Percentiles rank a stretch among this genome's conserved stretches.
phyloP scores from a whole-genome alignment of 2,329 filamentous ascomycete species.

The Clonostachys rosea region DNA sequence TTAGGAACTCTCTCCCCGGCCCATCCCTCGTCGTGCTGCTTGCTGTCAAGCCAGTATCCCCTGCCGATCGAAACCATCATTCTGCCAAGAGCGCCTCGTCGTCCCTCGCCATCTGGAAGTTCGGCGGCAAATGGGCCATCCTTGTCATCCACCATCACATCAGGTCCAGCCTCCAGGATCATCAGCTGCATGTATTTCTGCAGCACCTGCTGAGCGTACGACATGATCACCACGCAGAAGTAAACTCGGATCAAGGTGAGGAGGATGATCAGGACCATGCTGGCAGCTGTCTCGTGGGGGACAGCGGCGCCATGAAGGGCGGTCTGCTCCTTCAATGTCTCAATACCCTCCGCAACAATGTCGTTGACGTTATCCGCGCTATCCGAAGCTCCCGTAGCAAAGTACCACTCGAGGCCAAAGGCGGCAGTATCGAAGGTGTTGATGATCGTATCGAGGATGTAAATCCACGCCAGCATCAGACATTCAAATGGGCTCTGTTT shows the following conservation, averaged over 20 bases:
- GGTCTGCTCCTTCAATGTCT: slow-evolving; percentile 23
- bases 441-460: slow-evolving; percentile 75
- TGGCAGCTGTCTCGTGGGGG: slow-evolving; percentile 62
- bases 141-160: slow-evolving; percentile 28
- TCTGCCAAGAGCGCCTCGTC: slow-evolving; percentile 74
- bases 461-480: slow-evolving; percentile 79
- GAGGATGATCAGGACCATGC: slow-evolving; percentile 68
- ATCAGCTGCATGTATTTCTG: slow-evolving; percentile 53
- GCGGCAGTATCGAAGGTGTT: slow-evolving; percentile 78
- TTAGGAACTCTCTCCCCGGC: no score
- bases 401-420: slow-evolving; percentile 84
- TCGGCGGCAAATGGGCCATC: slow-evolving; percentile 65
- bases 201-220: slow-evolving; percentile 74
- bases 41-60: slow-evolving; percentile 75
- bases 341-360: slow-evolving; percentile 23
- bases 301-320: slow-evolving; percentile 25
- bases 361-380: slow-evolving; percentile 5
- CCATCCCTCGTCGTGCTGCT: background rate
- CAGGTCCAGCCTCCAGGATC: slow-evolving; percentile 39
- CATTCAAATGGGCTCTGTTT: slow-evolving; percentile 74
- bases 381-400: slow-evolving; percentile 54
- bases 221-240: slow-evolving; percentile 78
- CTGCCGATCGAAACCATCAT: slow-evolving; percentile 69
- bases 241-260: slow-evolving; percentile 78
- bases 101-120: slow-evolving; percentile 72